Conservation (phyloP, 139 green algal genomes). For the Chlorella sp. region DNA sequence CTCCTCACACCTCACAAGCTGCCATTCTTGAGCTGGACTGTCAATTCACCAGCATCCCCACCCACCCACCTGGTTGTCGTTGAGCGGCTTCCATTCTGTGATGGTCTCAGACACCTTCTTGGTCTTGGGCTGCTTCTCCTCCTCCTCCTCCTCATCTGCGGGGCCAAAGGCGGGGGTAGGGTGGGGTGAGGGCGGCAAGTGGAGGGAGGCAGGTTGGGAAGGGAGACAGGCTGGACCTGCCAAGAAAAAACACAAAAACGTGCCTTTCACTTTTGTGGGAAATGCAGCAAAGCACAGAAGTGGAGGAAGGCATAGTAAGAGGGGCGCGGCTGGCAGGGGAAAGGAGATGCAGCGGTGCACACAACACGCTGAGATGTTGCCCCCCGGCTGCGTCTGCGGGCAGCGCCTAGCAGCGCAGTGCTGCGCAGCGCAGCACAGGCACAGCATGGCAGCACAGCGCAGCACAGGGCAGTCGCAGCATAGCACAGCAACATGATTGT, state of each 20-base stretch:
- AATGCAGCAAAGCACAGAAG: too few species aligned
- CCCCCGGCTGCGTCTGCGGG: too few species aligned
- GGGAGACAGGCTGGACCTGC: too few species aligned
- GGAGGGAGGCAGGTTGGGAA: not conserved
- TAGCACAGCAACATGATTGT: too few species aligned
- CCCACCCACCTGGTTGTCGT: slow-evolving; percentile 81
- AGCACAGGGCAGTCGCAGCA: not conserved
- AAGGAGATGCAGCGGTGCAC: not conserved
- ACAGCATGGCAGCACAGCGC: not conserved
- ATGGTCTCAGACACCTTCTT: slow-evolving; percentile 85
- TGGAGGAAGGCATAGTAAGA: not conserved
- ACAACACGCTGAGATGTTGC: too few species aligned
- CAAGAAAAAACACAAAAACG: too few species aligned
- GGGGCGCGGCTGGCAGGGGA: too few species aligned
- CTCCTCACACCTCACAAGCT: not conserved
- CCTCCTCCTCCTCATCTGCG: slow-evolving; percentile 60
- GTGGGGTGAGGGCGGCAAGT: not conserved
- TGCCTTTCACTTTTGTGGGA: too few species aligned
- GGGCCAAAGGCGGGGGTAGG: not conserved
- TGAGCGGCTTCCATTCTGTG: slow-evolving; percentile 94
- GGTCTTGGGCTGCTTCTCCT: slow-evolving; percentile 69
- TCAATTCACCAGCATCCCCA: not conserved
- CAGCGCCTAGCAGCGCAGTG: too few species aligned
- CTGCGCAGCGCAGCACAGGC: too few species aligned
- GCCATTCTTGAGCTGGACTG: too few species aligned